Percentiles rank a stretch among this genome's conserved stretches.
phyloP scores from a whole-genome alignment of 2,329 filamentous ascomycete genomes.

The Epichloe brachyelytri region DNA sequence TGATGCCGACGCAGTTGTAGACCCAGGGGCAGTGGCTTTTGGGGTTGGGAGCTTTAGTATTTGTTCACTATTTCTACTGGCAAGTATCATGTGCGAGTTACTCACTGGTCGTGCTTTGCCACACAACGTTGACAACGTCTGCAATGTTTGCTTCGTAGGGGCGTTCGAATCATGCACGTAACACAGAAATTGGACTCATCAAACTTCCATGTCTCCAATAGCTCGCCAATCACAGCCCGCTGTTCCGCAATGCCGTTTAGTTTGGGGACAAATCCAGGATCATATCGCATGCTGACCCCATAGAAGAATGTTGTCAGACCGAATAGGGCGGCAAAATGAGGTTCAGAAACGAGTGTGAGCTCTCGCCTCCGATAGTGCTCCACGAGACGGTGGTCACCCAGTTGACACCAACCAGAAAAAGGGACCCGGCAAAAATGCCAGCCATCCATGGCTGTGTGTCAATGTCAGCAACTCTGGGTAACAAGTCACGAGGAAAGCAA shows the following conservation, averaged over 20 bases:
- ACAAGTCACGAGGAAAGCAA: neutral
- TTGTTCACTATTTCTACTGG: neutral
- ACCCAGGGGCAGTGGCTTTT: slow-evolving; percentile 94
- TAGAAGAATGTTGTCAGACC: slow-evolving; percentile 75
- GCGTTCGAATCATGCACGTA: slow-evolving; percentile 85
- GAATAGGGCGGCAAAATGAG: slow-evolving; percentile 50
- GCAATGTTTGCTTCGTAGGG: slow-evolving; percentile 91
- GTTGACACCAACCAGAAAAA: slow-evolving; percentile 67
- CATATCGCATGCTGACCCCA: slow-evolving; percentile 67
- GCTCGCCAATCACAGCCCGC: slow-evolving; percentile 75
- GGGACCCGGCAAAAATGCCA: slow-evolving; percentile 78
- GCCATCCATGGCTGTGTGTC: slow-evolving; percentile 65
- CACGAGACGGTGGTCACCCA: slow-evolving; percentile 65
- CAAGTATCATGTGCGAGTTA: neutral
- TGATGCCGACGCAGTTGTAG: slow-evolving; percentile 87
- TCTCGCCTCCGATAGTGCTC: slow-evolving; percentile 17
- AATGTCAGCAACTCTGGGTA: neutral
- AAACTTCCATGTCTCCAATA: slow-evolving; percentile 76
- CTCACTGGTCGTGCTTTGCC: slow-evolving; percentile 92
- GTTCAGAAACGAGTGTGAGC: slow-evolving; percentile 58
- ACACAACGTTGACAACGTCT: slow-evolving; percentile 83
- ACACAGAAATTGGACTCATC: slow-evolving; percentile 93
- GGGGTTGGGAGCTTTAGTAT: neutral
- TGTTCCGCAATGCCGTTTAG: slow-evolving; percentile 80
- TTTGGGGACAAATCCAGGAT: slow-evolving; percentile 90